Conservation (phyloP, 2,329 filamentous ascomycete species). For the Hypoxylon sp. region DNA sequence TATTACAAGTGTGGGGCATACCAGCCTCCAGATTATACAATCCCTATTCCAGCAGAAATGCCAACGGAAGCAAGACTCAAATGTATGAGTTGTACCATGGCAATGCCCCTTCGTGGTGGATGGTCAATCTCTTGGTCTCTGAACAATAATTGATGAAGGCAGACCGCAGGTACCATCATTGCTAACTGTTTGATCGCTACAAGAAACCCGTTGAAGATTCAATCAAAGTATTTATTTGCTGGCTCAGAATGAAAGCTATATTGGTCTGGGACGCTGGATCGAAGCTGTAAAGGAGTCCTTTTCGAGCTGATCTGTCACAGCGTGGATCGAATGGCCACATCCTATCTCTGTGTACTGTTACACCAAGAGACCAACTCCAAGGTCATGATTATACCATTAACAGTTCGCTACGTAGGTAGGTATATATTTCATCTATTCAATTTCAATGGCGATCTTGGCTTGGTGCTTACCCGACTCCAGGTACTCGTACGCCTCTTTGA, state of each 20-base stretch:
- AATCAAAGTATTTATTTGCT: too few species aligned
- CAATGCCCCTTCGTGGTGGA: too few species aligned
- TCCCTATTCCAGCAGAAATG: too few species aligned
- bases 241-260: slow-evolving; percentile 13
- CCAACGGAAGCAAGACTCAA: too few species aligned
- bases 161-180: too few species aligned
- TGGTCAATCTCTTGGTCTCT: too few species aligned
- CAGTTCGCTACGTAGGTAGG: not conserved
- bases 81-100: too few species aligned
- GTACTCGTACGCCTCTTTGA: slow-evolving; percentile 59
- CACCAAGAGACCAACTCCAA: not conserved
- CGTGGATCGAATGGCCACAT: not conserved
- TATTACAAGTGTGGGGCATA: too few species aligned
- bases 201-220: too few species aligned
- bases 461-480: slow-evolving; percentile 51
- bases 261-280: slow-evolving; percentile 31
- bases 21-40: too few species aligned
- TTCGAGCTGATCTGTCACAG: not conserved
- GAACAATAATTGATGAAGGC: too few species aligned
- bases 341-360: not conserved
- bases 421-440: slow-evolving; percentile 17
- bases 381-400: not conserved
- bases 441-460: slow-evolving; percentile 53
- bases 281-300: slow-evolving; percentile 16
- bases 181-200: too few species aligned